Conservation (phyloP, 768 basidiomycete species). For the Grammothele lineata region DNA sequence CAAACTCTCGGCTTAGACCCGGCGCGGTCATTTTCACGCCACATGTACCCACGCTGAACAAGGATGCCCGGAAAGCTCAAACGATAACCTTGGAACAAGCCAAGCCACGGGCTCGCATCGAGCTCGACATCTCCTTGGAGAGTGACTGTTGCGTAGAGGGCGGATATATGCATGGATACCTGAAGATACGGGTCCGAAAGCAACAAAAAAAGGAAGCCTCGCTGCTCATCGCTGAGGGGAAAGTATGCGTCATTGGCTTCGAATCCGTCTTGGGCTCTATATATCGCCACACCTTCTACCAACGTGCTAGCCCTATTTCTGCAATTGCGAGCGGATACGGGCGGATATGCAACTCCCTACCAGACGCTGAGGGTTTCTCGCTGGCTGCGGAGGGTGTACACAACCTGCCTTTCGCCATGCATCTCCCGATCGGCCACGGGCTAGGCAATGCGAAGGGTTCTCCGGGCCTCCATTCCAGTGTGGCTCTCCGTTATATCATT, state of each 20-base stretch:
- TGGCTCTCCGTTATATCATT: slow-evolving; percentile 70
- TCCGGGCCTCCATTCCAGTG: slow-evolving; percentile 51
- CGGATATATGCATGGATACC: slow-evolving; percentile 59
- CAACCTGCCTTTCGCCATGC: slow-evolving; percentile 66
- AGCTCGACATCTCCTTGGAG: slow-evolving; percentile 77
- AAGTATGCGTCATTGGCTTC: slow-evolving; percentile 80
- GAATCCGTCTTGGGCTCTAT: slow-evolving; percentile 60
- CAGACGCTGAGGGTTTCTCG: slow-evolving; percentile 60
- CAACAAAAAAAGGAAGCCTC: slow-evolving; percentile 51
- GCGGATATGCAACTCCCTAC: slow-evolving; percentile 38
- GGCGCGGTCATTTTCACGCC: slow-evolving; percentile 42
- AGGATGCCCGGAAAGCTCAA: slow-evolving; percentile 2
- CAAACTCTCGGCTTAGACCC: slow-evolving; percentile 49
- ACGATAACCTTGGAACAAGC: slow-evolving; percentile 63
- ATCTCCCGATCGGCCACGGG: slow-evolving; percentile 52
- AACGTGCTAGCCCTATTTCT: slow-evolving; percentile 55
- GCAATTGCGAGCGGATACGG: slow-evolving; percentile 43
- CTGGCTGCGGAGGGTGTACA: slow-evolving; percentile 64
- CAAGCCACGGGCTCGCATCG: slow-evolving; percentile 68
- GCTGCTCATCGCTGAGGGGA: slow-evolving; percentile 68
- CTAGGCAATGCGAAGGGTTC: slow-evolving; percentile 55
- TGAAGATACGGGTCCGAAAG: slow-evolving; percentile 61
- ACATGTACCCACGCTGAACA: slow-evolving; percentile 1
- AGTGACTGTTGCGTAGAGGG: slow-evolving; percentile 79
- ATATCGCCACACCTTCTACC: slow-evolving; percentile 79